phyloP scores from a whole-genome alignment of 1,139 yeast genomes.

The Candida pseudoviswanathii region DNA sequence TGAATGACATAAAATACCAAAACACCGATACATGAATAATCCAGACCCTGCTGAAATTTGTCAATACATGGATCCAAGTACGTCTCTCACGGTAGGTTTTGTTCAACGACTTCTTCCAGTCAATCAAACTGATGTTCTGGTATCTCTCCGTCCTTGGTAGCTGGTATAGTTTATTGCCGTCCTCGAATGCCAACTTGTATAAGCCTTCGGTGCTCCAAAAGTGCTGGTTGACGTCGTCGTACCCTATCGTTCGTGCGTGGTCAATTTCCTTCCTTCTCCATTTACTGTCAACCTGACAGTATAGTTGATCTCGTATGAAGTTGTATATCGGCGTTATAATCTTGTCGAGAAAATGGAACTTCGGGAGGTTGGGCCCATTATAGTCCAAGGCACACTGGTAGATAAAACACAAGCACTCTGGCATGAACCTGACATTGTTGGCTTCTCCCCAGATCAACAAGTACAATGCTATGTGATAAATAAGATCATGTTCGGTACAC shows the following conservation, averaged over 20 bases:
- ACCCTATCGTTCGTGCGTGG: slow-evolving; percentile 73
- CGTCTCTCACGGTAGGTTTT: slow-evolving; percentile 77
- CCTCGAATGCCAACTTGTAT: slow-evolving; percentile 43
- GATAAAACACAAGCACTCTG: slow-evolving; percentile 45
- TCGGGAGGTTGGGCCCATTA: slow-evolving; percentile 12
- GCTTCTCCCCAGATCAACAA: slow-evolving; percentile 49
- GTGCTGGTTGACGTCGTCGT: slow-evolving; percentile 83
- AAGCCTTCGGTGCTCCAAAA: slow-evolving; percentile 80
- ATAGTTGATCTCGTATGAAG: slow-evolving; percentile 47
- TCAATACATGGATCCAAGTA: slow-evolving; percentile 75
- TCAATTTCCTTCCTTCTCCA: slow-evolving; percentile 60
- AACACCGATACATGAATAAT: slow-evolving; percentile 73
- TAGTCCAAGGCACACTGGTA: slow-evolving; percentile 35
- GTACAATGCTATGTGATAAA: slow-evolving; percentile 36
- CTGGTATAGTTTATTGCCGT: slow-evolving; percentile 48
- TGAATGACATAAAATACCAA: slow-evolving; percentile 82
- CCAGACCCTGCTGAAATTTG: slow-evolving; percentile 84
- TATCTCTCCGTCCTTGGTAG: slow-evolving; percentile 50
- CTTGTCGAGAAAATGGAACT: slow-evolving; percentile 32
- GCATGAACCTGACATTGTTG: slow-evolving; percentile 43
- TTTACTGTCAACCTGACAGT: slow-evolving; percentile 33
- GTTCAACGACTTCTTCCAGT: slow-evolving; percentile 65
- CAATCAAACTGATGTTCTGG: slow-evolving; percentile 44
- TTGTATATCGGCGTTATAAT: slow-evolving; percentile 50
- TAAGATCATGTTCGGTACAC: slow-evolving; percentile 30